Evolutionary conservation across 2,329 filamentous ascomycete species (phyloP).

Genomic region (Hymenoscyphus scutula): DNA sequence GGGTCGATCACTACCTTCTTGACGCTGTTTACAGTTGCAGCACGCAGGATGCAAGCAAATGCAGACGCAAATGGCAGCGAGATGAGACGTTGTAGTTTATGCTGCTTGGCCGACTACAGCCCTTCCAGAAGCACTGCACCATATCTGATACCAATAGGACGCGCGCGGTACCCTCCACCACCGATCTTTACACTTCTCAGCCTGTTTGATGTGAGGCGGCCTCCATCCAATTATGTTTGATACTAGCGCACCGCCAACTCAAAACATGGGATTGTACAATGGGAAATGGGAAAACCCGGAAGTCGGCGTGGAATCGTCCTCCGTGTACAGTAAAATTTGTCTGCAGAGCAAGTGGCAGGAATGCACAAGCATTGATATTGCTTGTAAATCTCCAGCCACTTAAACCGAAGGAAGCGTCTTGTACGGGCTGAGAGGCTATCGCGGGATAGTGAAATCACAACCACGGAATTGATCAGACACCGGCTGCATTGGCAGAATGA

Average conservation of each 20-base stretch:
- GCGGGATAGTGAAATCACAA: not conserved
- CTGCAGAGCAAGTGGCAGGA: too few species aligned
- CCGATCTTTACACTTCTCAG: not conserved
- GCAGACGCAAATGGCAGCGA: not conserved
- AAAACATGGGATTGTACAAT: not conserved
- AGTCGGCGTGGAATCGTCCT: too few species aligned
- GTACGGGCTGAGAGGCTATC: not conserved
- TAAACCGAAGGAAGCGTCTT: not conserved
- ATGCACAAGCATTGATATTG: too few species aligned
- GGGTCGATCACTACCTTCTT: not conserved
- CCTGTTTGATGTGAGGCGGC: conserved; percentile 6
- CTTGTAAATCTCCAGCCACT: too few species aligned
- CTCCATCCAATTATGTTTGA: not conserved
- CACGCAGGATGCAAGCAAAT: not conserved
- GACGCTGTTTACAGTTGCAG: not conserved
- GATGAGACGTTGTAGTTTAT: not conserved
- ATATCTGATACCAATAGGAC: conserved; percentile 10
- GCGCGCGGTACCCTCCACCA: conserved; percentile 4
- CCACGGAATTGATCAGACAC: not conserved
- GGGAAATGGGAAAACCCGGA: not conserved
- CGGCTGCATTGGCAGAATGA: not conserved
- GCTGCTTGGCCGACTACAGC: not conserved
- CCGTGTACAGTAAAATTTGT: too few species aligned
- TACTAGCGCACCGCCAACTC: not conserved
- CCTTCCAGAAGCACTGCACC: not conserved